A percentile compares a stretch with the other conserved stretches of the same genome.
These are phyloP conservation scores for Boletus rubescentipes DNA, from an alignment of 768 basidiomycete species.

Conservation along the genomic window DNA sequence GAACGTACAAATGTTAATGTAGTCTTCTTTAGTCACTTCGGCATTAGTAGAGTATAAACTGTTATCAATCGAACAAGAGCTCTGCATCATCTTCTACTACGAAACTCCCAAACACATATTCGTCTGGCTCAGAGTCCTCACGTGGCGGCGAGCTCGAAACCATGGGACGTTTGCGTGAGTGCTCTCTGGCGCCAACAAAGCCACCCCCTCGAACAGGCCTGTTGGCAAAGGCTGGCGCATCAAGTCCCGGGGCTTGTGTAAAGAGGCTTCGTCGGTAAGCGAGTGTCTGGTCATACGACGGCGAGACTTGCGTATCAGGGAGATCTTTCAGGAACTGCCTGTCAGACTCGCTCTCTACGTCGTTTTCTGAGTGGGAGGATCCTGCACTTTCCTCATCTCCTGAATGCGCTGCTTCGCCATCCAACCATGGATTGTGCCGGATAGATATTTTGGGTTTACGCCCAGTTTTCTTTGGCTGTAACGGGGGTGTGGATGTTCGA, in stretches of 20 bases:
- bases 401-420: constrained; percentile 73
- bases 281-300: constrained; percentile 71
- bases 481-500: constrained; percentile 19
- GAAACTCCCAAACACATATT: constrained; percentile 75
- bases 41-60: constrained; percentile 7
- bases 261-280: constrained; percentile 71
- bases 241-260: constrained; percentile 55
- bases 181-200: constrained; percentile 36
- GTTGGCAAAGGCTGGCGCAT: constrained; percentile 53
- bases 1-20: not conserved
- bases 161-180: constrained; percentile 29
- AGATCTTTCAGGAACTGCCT: constrained; percentile 62
- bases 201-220: constrained; percentile 47
- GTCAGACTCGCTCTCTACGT: constrained; percentile 64
- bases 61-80: constrained; percentile 43
- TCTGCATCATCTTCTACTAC: constrained; percentile 79
- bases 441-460: constrained; percentile 34
- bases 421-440: constrained; percentile 49
- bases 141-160: constrained; percentile 64
- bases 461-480: constrained; percentile 22
- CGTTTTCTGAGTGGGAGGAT: constrained; percentile 52
- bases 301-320: constrained; percentile 64
- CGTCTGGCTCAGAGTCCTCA: constrained; percentile 53
- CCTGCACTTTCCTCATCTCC: constrained; percentile 76
- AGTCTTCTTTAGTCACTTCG: not conserved